These are phyloP conservation scores for Vitellaria paradoxa DNA, from an alignment of 179 eudicot species.

Conservation along the genomic window DNA sequence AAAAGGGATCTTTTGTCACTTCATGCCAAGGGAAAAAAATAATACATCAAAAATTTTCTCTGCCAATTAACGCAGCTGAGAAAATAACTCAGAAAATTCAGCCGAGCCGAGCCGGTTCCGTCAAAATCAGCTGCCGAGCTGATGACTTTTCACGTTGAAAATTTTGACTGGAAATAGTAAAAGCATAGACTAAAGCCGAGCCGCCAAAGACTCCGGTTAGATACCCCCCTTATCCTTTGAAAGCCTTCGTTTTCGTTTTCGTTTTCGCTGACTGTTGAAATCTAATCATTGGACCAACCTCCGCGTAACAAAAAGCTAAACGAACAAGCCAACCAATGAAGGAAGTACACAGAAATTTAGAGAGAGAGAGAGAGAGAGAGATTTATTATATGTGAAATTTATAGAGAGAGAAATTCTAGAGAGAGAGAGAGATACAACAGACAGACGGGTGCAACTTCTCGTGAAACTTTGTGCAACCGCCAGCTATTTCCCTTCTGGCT, in stretches of 20 bases:
- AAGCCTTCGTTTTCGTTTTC: background rate
- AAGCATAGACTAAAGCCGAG: constrained; percentile 10
- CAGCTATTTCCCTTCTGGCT: constrained; percentile 19
- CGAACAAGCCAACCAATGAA: background rate
- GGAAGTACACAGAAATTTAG: no score
- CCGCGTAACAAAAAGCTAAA: constrained; percentile 17
- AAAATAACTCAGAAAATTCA: background rate
- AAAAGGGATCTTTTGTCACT: constrained; percentile 14
- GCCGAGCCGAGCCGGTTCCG: background rate
- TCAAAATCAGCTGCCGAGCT: background rate
- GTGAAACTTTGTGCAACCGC: constrained; percentile 17
- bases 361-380: background rate
- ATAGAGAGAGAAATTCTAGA: background rate
- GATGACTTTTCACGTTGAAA: constrained; percentile 12
- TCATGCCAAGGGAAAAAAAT: background rate
- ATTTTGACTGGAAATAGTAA: constrained; percentile 1
- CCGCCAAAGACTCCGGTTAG: constrained; percentile 8
- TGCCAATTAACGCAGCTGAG: background rate
- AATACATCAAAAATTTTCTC: background rate
- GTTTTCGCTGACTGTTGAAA: constrained; percentile 28
- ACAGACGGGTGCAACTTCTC: background rate
- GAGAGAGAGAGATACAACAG: background rate
- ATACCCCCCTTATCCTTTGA: no score
- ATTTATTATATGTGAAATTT: background rate
- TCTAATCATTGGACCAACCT: constrained; percentile 28